Evolutionary conservation across 768 basidiomycete genomes (phyloP), one percentile per base, ranked within the genome.

Genomic region (Trametes sanguinea): DNA sequence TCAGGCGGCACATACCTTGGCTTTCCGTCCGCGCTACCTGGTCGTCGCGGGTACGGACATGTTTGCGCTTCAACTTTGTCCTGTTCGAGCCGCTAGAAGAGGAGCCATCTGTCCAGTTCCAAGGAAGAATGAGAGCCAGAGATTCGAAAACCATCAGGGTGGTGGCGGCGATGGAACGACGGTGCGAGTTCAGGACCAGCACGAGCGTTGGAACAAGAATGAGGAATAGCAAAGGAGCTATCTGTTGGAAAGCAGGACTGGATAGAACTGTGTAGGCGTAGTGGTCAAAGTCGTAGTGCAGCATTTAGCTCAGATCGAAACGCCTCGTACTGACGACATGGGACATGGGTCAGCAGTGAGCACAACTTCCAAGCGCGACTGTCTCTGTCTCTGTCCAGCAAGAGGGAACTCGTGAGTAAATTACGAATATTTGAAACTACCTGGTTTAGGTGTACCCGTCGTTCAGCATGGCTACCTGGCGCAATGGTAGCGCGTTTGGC

Each of bases 401-500:
- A 22, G 22, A 22, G 22, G 22, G 22, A 22, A 22, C 22, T 22
- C 22, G 22, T 22, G 22, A 22, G 22, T 22, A 22, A 22, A 22
- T 22, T 22, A 22, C 22, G 22, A 22, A 22, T 22, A 14, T 32
- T 40, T 5, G 9, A 2, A 0, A 7, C 2, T 22, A 22, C 13
- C 37, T 29, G n/a, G 7, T 22, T 22, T 22, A 22, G 22, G 22
- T 1, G 22, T 22, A 22, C 22, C 22, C 22, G 22, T 22, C 22
- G 2, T 37, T 37, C 11, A 16, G 16, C 55, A 66, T 61, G 86
- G 85, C 83, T 86, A 84, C 87, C 87, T 91, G 78, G 89, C 89
- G 87, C 89, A 90, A 91, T 90, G 89, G 89, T 90, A 91, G 89
- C 89, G 89, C 89, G 88, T 91, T 89, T 90, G 89, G 89, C 89